Evolutionary conservation across 805 yeast species (phyloP).

Genomic region (Kurtzmaniella cleridarum): DNA sequence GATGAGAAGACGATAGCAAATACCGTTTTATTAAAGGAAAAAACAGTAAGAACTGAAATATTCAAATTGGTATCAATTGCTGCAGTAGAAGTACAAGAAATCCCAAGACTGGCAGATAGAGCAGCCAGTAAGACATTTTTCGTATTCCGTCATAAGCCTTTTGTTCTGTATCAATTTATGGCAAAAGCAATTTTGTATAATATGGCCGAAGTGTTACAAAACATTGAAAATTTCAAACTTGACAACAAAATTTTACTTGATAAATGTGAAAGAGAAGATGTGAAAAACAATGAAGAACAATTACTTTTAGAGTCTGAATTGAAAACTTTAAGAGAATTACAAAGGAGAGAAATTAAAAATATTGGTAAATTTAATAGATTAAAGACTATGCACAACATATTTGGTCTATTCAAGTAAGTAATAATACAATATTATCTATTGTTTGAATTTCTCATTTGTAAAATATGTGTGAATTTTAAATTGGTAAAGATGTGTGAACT

Average conservation of each 20-base stretch:
- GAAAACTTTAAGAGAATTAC: constrained; percentile 59
- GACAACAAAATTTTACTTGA: constrained; percentile 64
- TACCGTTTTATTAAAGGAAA: constrained; percentile 70
- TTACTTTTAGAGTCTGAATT: constrained; percentile 71
- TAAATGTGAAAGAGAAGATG: constrained; percentile 87
- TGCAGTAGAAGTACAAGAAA: constrained; percentile 83
- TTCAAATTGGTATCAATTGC: constrained; percentile 63
- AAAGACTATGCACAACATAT: constrained; percentile 52
- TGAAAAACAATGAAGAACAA: constrained; percentile 73
- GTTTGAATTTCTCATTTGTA: no score
- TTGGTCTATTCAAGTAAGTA: constrained; percentile 9
- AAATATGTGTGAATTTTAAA: no score
- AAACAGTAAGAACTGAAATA: constrained; percentile 66
- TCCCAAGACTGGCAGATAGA: constrained; percentile 86
- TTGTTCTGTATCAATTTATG: constrained; percentile 28
- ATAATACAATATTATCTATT: no score
- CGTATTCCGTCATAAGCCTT: constrained; percentile 62
- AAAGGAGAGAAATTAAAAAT: constrained; percentile 49
- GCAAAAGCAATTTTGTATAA: constrained; percentile 43
- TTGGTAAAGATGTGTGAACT: no score
- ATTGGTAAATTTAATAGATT: constrained; percentile 53
- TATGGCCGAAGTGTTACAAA: constrained; percentile 47
- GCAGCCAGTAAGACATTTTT: constrained; percentile 86
- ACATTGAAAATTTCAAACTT: constrained; percentile 47
- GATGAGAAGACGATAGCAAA: constrained; percentile 83